Evolutionary conservation across 23 red algal genomes (phyloP), one percentile per base, ranked within the genome.

Genomic region (Pyropia yezoensis): DNA sequence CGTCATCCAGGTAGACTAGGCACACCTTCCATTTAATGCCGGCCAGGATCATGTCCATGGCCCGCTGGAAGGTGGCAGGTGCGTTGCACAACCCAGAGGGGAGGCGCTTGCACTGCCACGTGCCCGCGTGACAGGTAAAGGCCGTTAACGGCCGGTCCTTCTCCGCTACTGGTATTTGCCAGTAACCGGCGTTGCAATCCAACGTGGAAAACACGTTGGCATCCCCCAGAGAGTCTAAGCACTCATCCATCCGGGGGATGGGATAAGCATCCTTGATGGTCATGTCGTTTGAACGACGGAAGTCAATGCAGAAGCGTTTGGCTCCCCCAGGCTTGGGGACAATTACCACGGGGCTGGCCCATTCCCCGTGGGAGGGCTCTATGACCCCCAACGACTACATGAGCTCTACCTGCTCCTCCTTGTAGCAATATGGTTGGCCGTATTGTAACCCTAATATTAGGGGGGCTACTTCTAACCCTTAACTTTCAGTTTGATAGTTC

Each of bases 171-270:
- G 19, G 19, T 16, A 76, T 32, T 26, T 76, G 72, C 55, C 72
- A 76, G 55, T 76, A 76, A 23, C 56, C 59, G 25, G 28, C 25
- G 24, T 65, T 76, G 54, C 57, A 56, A 25, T 63, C 72, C 58
- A 76, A 32, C 12, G 72, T 65, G 3, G 29, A 50, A 49, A 76
- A 76, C 1, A 76, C 30, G 20, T 49, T 30, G 11, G 72, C 72
- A 47, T 62, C 25, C 14, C 72, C 50, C 1, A 73, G 51, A 5
- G 69, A 21, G 29, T 73, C 69, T 6, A 73, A 59, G 11, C 69
- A 59, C 69, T 73, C 69, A 62, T 73, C 18, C 69, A 73, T 73
- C 29, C 69, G 9, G n/a, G 54, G 69, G 56, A 73, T 73, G 56
- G 50, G 69, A 26, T 73, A 47, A 11, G 39, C 39, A 13, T 47